Evolutionary conservation across 2,329 filamentous ascomycete genomes (phyloP), one percentile per base, ranked within the genome.

Genomic region (Coniochaeta sp.): DNA sequence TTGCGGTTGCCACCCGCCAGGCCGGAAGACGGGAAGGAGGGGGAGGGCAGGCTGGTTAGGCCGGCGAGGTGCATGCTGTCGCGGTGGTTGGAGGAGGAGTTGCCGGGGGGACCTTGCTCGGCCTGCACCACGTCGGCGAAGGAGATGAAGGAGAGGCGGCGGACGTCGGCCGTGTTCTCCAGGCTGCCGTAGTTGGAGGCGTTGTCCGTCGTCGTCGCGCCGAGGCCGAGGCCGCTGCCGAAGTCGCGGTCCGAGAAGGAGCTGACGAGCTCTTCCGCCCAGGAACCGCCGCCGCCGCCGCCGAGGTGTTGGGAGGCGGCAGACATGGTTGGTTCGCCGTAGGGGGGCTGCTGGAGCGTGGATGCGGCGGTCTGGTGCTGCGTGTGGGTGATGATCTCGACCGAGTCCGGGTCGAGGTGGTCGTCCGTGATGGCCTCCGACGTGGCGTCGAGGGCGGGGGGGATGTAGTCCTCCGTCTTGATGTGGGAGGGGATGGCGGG

Each of bases 81-180:
- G 57, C 85, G 76, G 58, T 78, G 84, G 54, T 91, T 87, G 57
- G 85, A 76, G 58, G 78, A 83, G 46, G 79, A 76, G 32, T 70
- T 65, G 50, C 65, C 67, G 30, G 75, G 72, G 53, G 83, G 79
- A 27, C 81, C 82, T 61, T 92, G 88, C 66, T 94, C 89, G 30
- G 86, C 81, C 65, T 95, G 90, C 35, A 97, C 90, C 9, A 97
- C 90, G 62, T 97, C 92, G 55, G 92, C 91, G 68, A 97, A 97
- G 7, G 91, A 96, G 65, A 97, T 95, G 71, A 97, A 97, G 66
- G 88, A 94, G 56, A 97, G 72, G 20, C 92, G 83, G 45, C 89
- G 85, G 16, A 95, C 81, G 61, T 96, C 91, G 46, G 82, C 78
- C 33, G 78, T 80, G 45, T 31, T 48, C 62, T 96, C 91, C 55